phyloP scores from a whole-genome alignment of 805 yeast genomes.

The Kuraishia cidri region DNA sequence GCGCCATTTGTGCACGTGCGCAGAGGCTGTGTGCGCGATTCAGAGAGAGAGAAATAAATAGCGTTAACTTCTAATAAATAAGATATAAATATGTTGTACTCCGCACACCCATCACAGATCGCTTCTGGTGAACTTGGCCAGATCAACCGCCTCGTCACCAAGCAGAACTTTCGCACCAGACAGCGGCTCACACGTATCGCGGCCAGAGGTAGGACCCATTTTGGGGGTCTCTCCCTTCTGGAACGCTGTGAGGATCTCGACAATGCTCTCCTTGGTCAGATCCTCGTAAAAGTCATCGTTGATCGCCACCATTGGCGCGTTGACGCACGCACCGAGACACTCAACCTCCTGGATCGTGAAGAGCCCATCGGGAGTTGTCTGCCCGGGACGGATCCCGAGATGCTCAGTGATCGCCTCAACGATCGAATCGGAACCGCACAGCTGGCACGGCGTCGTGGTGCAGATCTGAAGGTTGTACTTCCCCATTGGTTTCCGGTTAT shows the following conservation, averaged over 20 bases:
- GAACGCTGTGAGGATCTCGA: conserved; percentile 50
- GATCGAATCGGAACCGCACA: conserved; percentile 75
- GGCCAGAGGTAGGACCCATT: conserved; percentile 64
- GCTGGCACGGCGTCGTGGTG: conserved; percentile 85
- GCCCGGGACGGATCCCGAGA: conserved; percentile 63
- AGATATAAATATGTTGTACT: too few species aligned
- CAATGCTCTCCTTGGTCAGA: conserved; percentile 59
- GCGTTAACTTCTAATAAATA: too few species aligned
- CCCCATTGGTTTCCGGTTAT: conserved; percentile 80
- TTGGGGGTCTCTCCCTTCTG: conserved; percentile 52
- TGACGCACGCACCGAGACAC: conserved; percentile 88
- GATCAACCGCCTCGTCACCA: conserved; percentile 55
- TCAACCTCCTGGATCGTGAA: conserved; percentile 85
- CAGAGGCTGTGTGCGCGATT: too few species aligned
- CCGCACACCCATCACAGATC: conserved; percentile 60
- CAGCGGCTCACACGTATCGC: conserved; percentile 71
- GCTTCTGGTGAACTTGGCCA: conserved; percentile 60
- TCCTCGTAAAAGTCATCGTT: conserved; percentile 83
- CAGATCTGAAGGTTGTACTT: conserved; percentile 78
- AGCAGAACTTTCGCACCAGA: conserved; percentile 59
- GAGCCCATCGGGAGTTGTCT: conserved; percentile 65
- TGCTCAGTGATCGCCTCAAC: conserved; percentile 59
- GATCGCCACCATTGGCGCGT: conserved; percentile 82
- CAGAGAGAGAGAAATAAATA: too few species aligned
- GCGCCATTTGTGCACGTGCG: too few species aligned